phyloP scores from a whole-genome alignment of 495 filamentous ascomycete species.

The Daldinia loculata region DNA sequence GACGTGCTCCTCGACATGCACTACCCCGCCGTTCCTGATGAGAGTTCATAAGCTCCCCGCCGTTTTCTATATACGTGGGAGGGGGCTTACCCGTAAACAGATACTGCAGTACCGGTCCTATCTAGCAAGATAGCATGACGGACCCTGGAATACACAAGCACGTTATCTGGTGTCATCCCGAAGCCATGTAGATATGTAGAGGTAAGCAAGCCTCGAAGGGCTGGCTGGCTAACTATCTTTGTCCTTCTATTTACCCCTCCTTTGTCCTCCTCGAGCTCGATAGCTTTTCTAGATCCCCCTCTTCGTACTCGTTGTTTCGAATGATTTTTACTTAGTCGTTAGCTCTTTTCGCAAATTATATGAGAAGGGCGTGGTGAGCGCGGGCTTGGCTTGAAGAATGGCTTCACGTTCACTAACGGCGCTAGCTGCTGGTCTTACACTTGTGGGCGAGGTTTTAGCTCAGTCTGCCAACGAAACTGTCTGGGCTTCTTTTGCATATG shows the following conservation, averaged over 20 bases:
- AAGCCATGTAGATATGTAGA: slow-evolving; percentile 20
- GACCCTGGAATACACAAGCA: slow-evolving; percentile 30
- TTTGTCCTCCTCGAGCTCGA: slow-evolving; percentile 29
- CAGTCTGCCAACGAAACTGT: slow-evolving; percentile 49
- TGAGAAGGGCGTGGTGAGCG: not conserved
- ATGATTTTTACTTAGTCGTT: not conserved
- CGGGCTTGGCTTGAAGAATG: slow-evolving; percentile 14
- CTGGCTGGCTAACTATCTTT: slow-evolving; percentile 8
- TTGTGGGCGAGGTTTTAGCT: slow-evolving; percentile 30
- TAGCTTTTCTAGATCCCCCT: slow-evolving; percentile 8
- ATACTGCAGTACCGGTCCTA: slow-evolving; percentile 11
- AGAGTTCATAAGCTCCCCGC: slow-evolving; percentile 33
- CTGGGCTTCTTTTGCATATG: slow-evolving; percentile 55
- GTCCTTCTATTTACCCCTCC: slow-evolving; percentile 37
- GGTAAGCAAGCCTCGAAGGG: slow-evolving; percentile 27
- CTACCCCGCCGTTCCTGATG: slow-evolving; percentile 26
- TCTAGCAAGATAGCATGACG: slow-evolving; percentile 28
- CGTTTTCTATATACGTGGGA: slow-evolving; percentile 15
- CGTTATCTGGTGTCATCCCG: slow-evolving; percentile 39
- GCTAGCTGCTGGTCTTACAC: slow-evolving; percentile 10
- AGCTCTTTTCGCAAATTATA: slow-evolving; percentile 9
- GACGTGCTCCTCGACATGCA: slow-evolving; percentile 21
- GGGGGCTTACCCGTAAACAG: slow-evolving; percentile 1
- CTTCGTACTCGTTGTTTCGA: slow-evolving; percentile 12
- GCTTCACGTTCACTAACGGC: slow-evolving; percentile 26